These are phyloP conservation scores for Dactylis glomerata DNA, from an alignment of 176 grass and related monocot species.

Conservation along the genomic window DNA sequence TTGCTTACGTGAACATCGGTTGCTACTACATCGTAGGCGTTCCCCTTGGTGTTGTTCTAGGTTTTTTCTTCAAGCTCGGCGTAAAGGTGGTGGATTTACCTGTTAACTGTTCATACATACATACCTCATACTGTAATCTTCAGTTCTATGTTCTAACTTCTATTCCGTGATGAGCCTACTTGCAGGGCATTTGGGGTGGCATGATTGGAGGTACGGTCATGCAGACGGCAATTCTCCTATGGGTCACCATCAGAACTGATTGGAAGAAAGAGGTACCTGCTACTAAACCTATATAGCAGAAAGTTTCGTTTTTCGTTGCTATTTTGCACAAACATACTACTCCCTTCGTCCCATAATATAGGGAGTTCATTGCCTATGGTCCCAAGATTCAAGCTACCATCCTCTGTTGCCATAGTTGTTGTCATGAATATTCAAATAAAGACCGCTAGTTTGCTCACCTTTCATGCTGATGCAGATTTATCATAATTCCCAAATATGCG, in stretches of 20 bases:
- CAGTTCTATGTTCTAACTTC: not conserved
- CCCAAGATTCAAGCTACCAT: not conserved
- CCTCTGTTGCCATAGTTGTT: not conserved
- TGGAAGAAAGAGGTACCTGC: constrained; percentile 63
- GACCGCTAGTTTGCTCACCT: not conserved
- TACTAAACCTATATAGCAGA: not conserved
- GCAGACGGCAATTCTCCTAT: constrained; percentile 64
- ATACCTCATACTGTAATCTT: not conserved
- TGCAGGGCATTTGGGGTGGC: constrained; percentile 76
- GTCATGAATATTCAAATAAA: not conserved
- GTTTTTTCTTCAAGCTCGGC: constrained; percentile 64
- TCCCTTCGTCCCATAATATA: too few species aligned
- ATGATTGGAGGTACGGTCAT: constrained; percentile 79
- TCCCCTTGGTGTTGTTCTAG: constrained; percentile 61
- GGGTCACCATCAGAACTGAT: constrained; percentile 62
- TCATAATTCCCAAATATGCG: not conserved
- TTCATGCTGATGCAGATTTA: not conserved
- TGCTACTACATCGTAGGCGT: constrained; percentile 86
- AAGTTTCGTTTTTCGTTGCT: not conserved
- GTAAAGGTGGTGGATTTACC: constrained; percentile 47
- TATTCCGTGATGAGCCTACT: not conserved
- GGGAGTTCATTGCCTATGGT: not conserved
- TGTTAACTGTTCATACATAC: not conserved
- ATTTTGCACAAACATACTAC: not conserved
- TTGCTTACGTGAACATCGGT: constrained; percentile 87